Base-by-base conservation (phyloP, 2,329 filamentous ascomycete genomes). In the Gliomastix tumulicola region DNA sequence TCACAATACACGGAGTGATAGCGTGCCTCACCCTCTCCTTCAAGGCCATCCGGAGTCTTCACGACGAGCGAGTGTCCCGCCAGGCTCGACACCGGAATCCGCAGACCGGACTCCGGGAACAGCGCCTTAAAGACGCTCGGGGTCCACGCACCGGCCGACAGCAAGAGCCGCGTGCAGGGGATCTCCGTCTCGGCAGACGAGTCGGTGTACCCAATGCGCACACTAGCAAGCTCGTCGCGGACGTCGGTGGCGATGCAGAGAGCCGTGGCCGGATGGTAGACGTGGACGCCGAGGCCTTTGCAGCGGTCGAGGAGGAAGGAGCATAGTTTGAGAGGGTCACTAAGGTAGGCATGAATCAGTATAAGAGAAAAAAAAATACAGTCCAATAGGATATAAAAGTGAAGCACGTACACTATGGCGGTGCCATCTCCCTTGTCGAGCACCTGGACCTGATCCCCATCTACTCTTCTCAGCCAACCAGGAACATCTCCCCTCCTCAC, bases 11-110 rank as follows among this genome's bases (percentile, higher is more conserved):
- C 59, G 3, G 84, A 79, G 53, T 88, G 79, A 28, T 62, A 53
- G n/a, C n/a, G n/a, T n/a, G n/a, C n/a, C n/a, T n/a, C n/a, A n/a
- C n/a, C n/a, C n/a, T n/a, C n/a, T n/a, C n/a, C n/a, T n/a, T n/a
- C n/a, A n/a, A n/a, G n/a, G 5, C 51, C 25, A 17, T 30, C 27
- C 2, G 80, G 76, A 6, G 75, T 77, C 39, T 65, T 71, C 5
- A 89, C 57, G 4, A 88, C 71, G 8, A 90, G 59, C 15, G 82
- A 87, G 56, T 89, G 79, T 0, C 85, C 86, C 1, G 82, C 82
- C 6, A 88, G 62, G 15, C 75, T 68, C 4, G 34, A 27, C 4
- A 55, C 38, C 1, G 78, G 74, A 17, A 88, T 59, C 10, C 62
- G 54, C 3, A 69, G 49, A 4, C 49, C 50, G 2, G 80, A 69